Conservation (phyloP, 139 green algal genomes). For the Tetradesmus lagerheimii region DNA sequence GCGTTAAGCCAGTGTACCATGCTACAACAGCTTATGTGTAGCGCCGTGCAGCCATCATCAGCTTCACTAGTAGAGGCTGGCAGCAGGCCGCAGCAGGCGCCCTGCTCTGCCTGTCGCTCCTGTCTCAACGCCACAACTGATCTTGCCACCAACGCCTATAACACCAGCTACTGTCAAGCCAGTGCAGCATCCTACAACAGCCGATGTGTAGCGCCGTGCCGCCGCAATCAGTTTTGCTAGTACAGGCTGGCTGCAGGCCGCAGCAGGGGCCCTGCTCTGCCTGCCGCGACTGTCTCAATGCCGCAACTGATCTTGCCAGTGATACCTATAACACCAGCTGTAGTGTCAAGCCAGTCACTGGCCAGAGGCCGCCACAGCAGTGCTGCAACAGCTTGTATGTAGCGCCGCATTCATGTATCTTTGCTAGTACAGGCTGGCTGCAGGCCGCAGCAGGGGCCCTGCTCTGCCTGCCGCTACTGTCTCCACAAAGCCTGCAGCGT, state of each 20-base stretch:
- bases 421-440: background rate
- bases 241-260: background rate
- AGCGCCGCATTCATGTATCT: background rate
- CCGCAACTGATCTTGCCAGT: background rate
- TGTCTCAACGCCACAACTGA: background rate
- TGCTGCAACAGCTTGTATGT: background rate
- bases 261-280: too few relatives aligned
- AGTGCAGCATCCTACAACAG: background rate
- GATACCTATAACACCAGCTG: background rate
- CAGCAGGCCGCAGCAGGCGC: too few relatives aligned
- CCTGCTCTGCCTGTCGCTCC: too few relatives aligned
- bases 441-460: background rate
- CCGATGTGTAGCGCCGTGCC: too few relatives aligned
- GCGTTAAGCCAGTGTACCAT: background rate
- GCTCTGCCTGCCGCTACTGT: constrained; percentile 9
- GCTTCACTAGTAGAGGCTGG: background rate
- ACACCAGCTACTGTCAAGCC: background rate
- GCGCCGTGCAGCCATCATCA: background rate
- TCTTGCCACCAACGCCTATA: background rate
- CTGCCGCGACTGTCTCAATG: too few relatives aligned
- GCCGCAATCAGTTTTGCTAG: background rate
- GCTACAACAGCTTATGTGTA: background rate
- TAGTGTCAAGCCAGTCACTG: background rate
- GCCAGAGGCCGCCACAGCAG: background rate
- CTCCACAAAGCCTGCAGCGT: constrained; percentile 4